Conservation (phyloP, 2,329 filamentous ascomycete species). For the Fusarium hainanense region DNA sequence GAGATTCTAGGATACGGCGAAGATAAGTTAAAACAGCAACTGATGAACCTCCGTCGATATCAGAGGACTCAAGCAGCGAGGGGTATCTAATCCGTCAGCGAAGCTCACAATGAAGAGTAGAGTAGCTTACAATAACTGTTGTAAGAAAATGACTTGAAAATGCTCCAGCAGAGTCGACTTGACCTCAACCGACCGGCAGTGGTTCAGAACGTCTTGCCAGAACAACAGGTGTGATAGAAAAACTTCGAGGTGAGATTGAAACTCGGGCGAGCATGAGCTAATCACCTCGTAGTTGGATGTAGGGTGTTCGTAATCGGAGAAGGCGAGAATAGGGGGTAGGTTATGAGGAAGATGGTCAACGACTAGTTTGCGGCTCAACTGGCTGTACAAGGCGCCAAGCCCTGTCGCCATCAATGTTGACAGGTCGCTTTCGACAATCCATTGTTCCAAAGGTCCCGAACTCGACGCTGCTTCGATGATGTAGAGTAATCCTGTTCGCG, state of each 20-base stretch:
- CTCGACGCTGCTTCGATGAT: slow-evolving; percentile 93
- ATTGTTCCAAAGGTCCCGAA: slow-evolving; percentile 85
- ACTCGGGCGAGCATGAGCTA: slow-evolving; percentile 77
- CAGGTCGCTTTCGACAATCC: slow-evolving; percentile 96
- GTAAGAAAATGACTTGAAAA: slow-evolving; percentile 95
- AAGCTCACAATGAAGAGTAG: background rate
- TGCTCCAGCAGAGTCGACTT: slow-evolving; percentile 94
- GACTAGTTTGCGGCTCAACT: slow-evolving; percentile 80
- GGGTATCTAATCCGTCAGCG: slow-evolving; percentile 74
- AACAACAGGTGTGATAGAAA: slow-evolving; percentile 96
- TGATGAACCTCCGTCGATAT: slow-evolving; percentile 95
- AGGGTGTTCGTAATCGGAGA: slow-evolving; percentile 88
- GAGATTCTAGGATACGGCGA: slow-evolving; percentile 86
- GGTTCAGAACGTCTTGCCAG: slow-evolving; percentile 98
- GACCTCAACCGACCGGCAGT: slow-evolving; percentile 91
- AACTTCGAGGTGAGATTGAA: slow-evolving; percentile 88
- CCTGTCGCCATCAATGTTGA: slow-evolving; percentile 98
- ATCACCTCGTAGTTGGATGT: slow-evolving; percentile 76
- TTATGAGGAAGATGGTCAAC: slow-evolving; percentile 80
- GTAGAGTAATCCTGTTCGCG: slow-evolving; percentile 91
- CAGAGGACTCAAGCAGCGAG: slow-evolving; percentile 94
- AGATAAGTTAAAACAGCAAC: slow-evolving; percentile 96
- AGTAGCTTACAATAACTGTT: slow-evolving; percentile 83
- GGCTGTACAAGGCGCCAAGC: slow-evolving; percentile 78
- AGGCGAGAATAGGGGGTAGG: slow-evolving; percentile 83